A percentile compares a stretch with the other conserved stretches of the same genome.
Conservation (phyloP, 352 stramenopile species). For the Pythium grandisporangium region DNA sequence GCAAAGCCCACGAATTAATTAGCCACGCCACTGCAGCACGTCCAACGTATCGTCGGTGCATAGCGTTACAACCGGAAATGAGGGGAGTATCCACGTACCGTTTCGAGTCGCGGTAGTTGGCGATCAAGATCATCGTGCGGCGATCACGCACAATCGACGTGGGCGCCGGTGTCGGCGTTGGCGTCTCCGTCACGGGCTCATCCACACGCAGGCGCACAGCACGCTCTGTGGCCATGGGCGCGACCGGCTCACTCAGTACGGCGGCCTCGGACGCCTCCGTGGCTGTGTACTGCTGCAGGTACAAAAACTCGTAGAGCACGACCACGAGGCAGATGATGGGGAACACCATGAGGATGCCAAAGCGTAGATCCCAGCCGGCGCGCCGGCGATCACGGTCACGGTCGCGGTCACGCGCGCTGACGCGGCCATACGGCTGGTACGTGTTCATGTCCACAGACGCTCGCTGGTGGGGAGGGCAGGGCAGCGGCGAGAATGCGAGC, state of each 20-base stretch:
- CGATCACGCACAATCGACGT: constrained; percentile 43
- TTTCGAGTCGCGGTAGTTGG: constrained; percentile 76
- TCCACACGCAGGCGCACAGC: constrained; percentile 3
- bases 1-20: too few relatives aligned
- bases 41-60: too few relatives aligned
- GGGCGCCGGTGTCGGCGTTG: constrained; percentile 8
- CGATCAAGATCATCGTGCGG: constrained; percentile 67
- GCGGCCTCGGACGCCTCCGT: constrained; percentile 17
- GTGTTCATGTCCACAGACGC: constrained; percentile 7
- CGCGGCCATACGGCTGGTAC: constrained; percentile 47
- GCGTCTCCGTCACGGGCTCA: constrained; percentile 4
- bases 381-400: constrained; percentile 12
- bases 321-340: constrained; percentile 57
- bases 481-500: too few relatives aligned
- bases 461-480: too few relatives aligned
- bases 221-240: constrained; percentile 16
- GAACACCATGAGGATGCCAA: constrained; percentile 58
- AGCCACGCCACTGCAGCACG: too few relatives aligned
- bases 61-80: too few relatives aligned
- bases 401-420: constrained; percentile 35
- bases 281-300: constrained; percentile 58
- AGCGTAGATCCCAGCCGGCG: constrained; percentile 38
- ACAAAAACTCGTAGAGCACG: constrained; percentile 75
- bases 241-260: constrained; percentile 11
- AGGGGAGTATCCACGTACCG: constrained; percentile 30